Conservation (phyloP, 257 asterid genomes). For the Plantago ovata region DNA sequence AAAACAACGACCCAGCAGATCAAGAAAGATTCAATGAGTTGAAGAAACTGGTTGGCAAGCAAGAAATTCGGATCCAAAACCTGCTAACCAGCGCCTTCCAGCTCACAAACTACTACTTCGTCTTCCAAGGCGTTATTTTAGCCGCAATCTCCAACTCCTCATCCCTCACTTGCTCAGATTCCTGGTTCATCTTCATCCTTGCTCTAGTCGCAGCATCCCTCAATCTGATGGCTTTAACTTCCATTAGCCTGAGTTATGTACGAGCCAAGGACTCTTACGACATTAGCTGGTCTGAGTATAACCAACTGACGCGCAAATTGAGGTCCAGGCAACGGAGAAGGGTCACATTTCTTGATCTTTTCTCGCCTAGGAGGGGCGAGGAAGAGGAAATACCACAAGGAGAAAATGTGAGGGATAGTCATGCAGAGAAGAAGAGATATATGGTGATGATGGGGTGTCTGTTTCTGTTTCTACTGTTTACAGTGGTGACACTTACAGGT, state of each 20-base stretch:
- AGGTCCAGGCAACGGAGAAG: not conserved
- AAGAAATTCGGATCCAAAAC: constrained; percentile 23
- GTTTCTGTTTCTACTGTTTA: constrained; percentile 17
- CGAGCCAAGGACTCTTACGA: constrained; percentile 18
- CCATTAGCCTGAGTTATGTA: constrained; percentile 20
- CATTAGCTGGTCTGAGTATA: constrained; percentile 21
- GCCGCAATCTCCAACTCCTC: constrained; percentile 22
- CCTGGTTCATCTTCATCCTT: constrained; percentile 27
- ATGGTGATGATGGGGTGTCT: constrained; percentile 8
- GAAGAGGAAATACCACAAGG: no score
- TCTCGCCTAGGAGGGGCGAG: no score
- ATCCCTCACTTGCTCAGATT: constrained; percentile 18
- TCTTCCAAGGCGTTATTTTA: constrained; percentile 29
- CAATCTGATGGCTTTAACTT: constrained; percentile 21
- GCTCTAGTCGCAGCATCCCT: constrained; percentile 24
- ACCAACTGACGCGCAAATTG: not conserved
- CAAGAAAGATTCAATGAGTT: no score
- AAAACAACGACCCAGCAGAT: no score
- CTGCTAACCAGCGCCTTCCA: constrained; percentile 29
- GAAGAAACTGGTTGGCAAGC: constrained; percentile 10
- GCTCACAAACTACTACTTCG: constrained; percentile 31
- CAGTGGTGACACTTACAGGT: constrained; percentile 19
- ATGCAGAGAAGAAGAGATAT: constrained; percentile 12
- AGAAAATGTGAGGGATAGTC: not conserved
- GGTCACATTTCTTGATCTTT: not conserved